phyloP scores from a whole-genome alignment of 1,284 basidiomycete species.

The Salmacisia buchloeana region DNA sequence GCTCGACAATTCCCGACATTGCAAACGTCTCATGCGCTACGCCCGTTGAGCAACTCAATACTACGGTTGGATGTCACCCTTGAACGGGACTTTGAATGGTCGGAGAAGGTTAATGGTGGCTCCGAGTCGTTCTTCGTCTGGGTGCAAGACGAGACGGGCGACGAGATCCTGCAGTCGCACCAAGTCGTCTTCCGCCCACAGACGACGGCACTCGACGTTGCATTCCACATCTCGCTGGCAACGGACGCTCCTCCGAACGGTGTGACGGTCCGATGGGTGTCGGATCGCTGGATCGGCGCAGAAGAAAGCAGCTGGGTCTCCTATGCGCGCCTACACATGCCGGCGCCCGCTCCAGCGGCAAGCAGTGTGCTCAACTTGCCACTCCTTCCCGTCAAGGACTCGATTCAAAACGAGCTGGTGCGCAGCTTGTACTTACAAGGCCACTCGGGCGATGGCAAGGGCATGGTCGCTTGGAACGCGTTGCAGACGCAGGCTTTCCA shows the following conservation, averaged over 20 bases:
- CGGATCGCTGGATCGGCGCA: conserved; percentile 89
- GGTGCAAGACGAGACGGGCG: conserved; percentile 78
- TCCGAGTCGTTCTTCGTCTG: conserved; percentile 91
- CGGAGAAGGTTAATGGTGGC: conserved; percentile 66
- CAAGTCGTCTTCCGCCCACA: conserved; percentile 60
- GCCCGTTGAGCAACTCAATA: conserved; percentile 70
- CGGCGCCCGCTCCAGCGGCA: conserved; percentile 61
- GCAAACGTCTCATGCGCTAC: conserved; percentile 64
- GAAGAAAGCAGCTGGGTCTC: conserved; percentile 68
- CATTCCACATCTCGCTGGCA: conserved; percentile 70
- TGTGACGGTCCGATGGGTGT: conserved; percentile 64
- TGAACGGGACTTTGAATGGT: conserved; percentile 77
- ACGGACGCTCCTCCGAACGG: conserved; percentile 18
- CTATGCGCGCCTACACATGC: conserved; percentile 72
- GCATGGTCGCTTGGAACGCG: conserved; percentile 56
- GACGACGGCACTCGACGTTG: conserved; percentile 59
- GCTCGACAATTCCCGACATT: conserved; percentile 81
- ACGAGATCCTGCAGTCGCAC: conserved; percentile 75
- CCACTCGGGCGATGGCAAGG: not conserved
- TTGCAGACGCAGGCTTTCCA: conserved; percentile 89
- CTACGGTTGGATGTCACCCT: conserved; percentile 70
- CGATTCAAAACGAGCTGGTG: conserved; percentile 19
- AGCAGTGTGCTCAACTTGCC: conserved; percentile 74
- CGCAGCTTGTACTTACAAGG: conserved; percentile 30
- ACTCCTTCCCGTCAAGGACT: conserved; percentile 60